These are phyloP conservation scores for Elongisporangium anandrum DNA, from an alignment of 352 stramenopile genomes.

Conservation along the genomic window DNA sequence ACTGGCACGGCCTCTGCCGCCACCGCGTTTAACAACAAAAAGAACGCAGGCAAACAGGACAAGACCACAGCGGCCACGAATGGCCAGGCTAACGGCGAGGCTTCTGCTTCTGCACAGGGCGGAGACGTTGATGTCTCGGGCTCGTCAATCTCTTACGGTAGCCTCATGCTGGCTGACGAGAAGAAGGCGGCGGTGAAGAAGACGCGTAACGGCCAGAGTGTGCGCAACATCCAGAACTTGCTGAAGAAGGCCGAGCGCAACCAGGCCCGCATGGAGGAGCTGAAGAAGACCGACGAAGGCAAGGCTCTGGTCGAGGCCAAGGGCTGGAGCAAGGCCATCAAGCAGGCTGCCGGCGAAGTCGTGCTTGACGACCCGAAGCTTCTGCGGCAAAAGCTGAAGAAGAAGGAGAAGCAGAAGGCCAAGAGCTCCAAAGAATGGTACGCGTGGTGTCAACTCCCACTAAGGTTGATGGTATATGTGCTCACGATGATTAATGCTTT, in stretches of 20 bases:
- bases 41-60: slow-evolving; percentile 19
- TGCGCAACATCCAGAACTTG: slow-evolving; percentile 73
- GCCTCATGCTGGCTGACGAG: slow-evolving; percentile 55
- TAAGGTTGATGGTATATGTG: slow-evolving; percentile 1
- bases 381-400: slow-evolving; percentile 76
- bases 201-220: slow-evolving; percentile 67
- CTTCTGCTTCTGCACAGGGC: neutral
- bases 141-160: slow-evolving; percentile 72
- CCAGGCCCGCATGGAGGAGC: slow-evolving; percentile 64
- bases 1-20: slow-evolving; percentile 19
- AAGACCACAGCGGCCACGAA: slow-evolving; percentile 4
- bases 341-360: slow-evolving; percentile 60
- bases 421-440: slow-evolving; percentile 78
- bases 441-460: neutral
- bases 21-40: slow-evolving; percentile 37
- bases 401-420: slow-evolving; percentile 77
- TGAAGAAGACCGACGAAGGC: slow-evolving; percentile 78
- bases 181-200: slow-evolving; percentile 48
- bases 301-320: slow-evolving; percentile 58
- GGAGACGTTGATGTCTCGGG: slow-evolving; percentile 18
- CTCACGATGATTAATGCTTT: slow-evolving; percentile 1
- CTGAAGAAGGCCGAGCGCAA: slow-evolving; percentile 80
- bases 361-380: slow-evolving; percentile 77
- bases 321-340: slow-evolving; percentile 68
- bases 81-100: slow-evolving; percentile 12